phyloP scores from a whole-genome alignment of 352 stramenopile species.

The Phytophthora megakarya region DNA sequence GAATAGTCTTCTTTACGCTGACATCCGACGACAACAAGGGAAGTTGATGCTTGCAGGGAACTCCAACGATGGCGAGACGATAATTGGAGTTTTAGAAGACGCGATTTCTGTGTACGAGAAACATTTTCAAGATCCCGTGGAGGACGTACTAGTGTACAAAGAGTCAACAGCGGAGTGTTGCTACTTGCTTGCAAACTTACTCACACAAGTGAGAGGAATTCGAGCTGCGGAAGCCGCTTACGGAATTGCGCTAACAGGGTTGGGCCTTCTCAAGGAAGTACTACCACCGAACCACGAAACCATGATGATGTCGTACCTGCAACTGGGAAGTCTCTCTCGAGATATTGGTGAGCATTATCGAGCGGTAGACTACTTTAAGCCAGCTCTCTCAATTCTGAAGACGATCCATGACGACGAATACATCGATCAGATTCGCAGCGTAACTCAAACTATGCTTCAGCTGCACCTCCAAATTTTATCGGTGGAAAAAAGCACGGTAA shows the following conservation, averaged over 20 bases:
- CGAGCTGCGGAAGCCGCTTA: slow-evolving; percentile 49
- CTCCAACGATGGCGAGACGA: slow-evolving; percentile 30
- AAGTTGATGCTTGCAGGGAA: slow-evolving; percentile 34
- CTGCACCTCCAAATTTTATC: slow-evolving; percentile 44
- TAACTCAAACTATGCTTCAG: slow-evolving; percentile 49
- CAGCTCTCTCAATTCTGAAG: slow-evolving; percentile 42
- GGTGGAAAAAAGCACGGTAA: slow-evolving; percentile 41
- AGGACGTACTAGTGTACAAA: slow-evolving; percentile 32
- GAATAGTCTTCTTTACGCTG: slow-evolving; percentile 52
- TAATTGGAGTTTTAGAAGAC: slow-evolving; percentile 58
- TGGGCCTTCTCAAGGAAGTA: slow-evolving; percentile 43
- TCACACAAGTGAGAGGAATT: slow-evolving; percentile 18
- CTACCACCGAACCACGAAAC: slow-evolving; percentile 32
- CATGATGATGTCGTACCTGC: slow-evolving; percentile 48
- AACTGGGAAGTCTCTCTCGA: slow-evolving; percentile 48
- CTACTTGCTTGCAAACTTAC: slow-evolving; percentile 40
- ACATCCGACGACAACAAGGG: slow-evolving; percentile 52
- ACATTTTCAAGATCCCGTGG: slow-evolving; percentile 34
- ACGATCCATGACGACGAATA: slow-evolving; percentile 24
- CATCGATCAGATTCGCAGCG: slow-evolving; percentile 38
- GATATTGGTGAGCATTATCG: slow-evolving; percentile 57
- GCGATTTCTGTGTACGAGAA: slow-evolving; percentile 57
- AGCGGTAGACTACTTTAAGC: slow-evolving; percentile 57
- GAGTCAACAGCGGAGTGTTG: slow-evolving; percentile 41
- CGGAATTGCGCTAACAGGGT: slow-evolving; percentile 40